Conservation (phyloP, 805 yeast species). For the Pachysolen tannophilus region DNA sequence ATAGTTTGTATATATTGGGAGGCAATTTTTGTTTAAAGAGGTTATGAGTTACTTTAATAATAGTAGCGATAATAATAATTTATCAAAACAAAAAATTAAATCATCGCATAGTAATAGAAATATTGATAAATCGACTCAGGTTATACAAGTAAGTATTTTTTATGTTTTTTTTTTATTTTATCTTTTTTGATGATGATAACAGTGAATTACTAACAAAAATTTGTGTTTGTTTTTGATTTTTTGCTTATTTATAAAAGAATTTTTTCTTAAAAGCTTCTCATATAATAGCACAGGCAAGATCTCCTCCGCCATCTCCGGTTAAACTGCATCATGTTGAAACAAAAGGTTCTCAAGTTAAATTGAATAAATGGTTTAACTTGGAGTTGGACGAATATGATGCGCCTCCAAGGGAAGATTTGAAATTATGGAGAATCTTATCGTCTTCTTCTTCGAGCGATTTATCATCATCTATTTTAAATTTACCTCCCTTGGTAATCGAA, state of each 20-base stretch:
- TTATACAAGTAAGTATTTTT: constrained; percentile 15
- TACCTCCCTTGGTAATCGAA: constrained; percentile 84
- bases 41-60: no score
- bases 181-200: not conserved
- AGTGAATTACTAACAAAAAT: not conserved
- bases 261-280: constrained; percentile 60
- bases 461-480: constrained; percentile 26
- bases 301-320: constrained; percentile 17
- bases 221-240: constrained; percentile 17
- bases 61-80: no score
- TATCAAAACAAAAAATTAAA: no score
- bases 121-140: constrained; percentile 23
- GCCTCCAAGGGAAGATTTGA: constrained; percentile 44
- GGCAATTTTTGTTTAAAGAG: no score
- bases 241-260: constrained; percentile 40
- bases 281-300: constrained; percentile 42
- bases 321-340: constrained; percentile 12
- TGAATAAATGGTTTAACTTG: constrained; percentile 59
- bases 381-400: constrained; percentile 31
- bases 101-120: constrained; percentile 20
- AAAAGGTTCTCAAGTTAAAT: constrained; percentile 18
- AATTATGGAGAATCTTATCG: constrained; percentile 50
- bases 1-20: no score
- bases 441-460: constrained; percentile 11
- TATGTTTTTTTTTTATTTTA: no score